Conservation (phyloP, 768 basidiomycete genomes). For the Amanita pseudoporphyria region DNA sequence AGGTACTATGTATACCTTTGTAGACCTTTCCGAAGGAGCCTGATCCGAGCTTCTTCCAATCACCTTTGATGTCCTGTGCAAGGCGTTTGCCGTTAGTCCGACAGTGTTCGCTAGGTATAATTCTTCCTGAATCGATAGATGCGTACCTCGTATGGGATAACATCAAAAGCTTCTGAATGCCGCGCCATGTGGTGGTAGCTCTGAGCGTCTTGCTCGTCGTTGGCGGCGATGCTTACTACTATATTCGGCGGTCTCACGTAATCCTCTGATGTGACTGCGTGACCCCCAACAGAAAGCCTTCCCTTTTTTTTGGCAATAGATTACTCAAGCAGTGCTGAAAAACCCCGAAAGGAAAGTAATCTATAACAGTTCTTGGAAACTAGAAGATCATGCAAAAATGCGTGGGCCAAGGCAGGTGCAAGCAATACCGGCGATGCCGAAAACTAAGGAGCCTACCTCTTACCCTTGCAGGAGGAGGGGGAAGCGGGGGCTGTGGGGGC, state of each 20-base stretch:
- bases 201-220: not conserved
- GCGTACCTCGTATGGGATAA: constrained; percentile 76
- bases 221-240: not conserved
- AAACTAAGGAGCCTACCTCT: no score
- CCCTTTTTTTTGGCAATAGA: no score
- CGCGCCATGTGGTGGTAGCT: constrained; percentile 12
- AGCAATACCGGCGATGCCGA: no score
- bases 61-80: constrained; percentile 70
- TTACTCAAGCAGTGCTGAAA: no score
- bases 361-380: no score
- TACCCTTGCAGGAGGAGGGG: no score
- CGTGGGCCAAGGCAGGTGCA: no score
- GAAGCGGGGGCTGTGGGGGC: no score
- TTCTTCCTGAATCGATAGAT: not conserved
- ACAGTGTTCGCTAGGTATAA: not conserved
- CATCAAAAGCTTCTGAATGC: constrained; percentile 71
- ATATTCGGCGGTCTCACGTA: not conserved
- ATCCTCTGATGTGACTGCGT: no score
- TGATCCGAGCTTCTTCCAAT: constrained; percentile 86
- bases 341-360: no score
- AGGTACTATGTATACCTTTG: constrained; percentile 43
- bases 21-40: constrained; percentile 92
- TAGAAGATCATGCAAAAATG: no score
- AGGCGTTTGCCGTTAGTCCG: constrained; percentile 1
- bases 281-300: no score